Base-by-base conservation (phyloP, 73 alveolate species). In the Symbiodinium pilosum region DNA sequence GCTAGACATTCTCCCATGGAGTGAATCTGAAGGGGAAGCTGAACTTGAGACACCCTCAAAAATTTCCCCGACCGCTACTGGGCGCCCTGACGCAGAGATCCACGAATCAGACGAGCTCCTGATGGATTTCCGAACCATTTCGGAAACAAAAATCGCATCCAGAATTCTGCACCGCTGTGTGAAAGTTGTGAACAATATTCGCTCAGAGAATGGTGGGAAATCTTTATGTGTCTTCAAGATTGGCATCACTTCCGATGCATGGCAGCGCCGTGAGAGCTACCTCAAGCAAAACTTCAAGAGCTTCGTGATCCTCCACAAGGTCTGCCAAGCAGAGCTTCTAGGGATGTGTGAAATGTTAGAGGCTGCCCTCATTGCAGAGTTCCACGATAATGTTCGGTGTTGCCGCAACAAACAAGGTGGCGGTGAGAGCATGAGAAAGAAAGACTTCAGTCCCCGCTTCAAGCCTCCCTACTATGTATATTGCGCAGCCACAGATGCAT, bases 311-410 rank as follows among this genome's bases (percentile, higher is more conserved):
- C n/a, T 73, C 20, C 85, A 73, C 43, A 30, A 73, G 28, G 44
- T 32, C 43, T 34, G 32, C 47, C 43, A n/a, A 12, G 28, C 85
- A 24, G 85, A n/a, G 5, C 43, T 73, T 24, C 85, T 73, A 26
- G 85, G 85, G 28, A n/a, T 34, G 85, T 12, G n/a, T 4, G 85
- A 73, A 34, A 73, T 73, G 85, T 12, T 73, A 34, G 85, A 73
- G 24, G 85, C 85, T 9, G 85, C 85, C 34, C 44, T 73, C 34
- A 73, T 73, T 73, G 85, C 85, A 16, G 47, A 73, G 85, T 73
- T 73, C 28, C 11, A 73, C 28, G 85, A 73, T 9, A 16, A 16
- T 73, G 85, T 26, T 4, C 41, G 43, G 44, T 12, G 30, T 14
- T 73, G 85, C 43, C 85, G 85, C 1, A 73, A 73, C 43, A 30